Evolutionary conservation across 2,329 filamentous ascomycete species (phyloP).

Genomic region (Aspergillus oerlinghausenensis): DNA sequence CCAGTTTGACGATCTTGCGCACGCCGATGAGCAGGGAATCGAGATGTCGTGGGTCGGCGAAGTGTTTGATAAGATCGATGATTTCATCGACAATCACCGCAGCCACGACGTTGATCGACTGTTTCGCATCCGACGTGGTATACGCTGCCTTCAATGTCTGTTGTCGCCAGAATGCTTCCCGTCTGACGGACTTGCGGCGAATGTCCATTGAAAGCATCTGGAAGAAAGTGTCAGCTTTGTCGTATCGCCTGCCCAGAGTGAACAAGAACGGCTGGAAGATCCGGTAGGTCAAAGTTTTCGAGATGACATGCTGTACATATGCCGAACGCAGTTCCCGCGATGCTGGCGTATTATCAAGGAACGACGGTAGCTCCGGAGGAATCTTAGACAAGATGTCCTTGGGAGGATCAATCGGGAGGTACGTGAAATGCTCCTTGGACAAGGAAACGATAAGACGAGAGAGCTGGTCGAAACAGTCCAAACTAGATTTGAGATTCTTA

Average conservation of each 20-base stretch:
- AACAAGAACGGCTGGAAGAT: slow-evolving; percentile 58
- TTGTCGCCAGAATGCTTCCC: slow-evolving; percentile 56
- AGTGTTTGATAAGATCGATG: slow-evolving; percentile 50
- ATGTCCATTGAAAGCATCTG: slow-evolving; percentile 53
- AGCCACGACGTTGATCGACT: slow-evolving; percentile 53
- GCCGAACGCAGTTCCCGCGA: slow-evolving; percentile 51
- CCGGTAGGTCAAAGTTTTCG: slow-evolving; percentile 51
- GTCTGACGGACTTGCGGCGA: slow-evolving; percentile 51
- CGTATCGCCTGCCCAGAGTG: slow-evolving; percentile 50
- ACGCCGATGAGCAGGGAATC: slow-evolving; percentile 49
- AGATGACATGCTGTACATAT: slow-evolving; percentile 53
- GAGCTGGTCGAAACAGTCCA: slow-evolving; percentile 50
- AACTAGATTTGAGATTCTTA: slow-evolving; percentile 39
- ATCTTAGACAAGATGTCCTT: slow-evolving; percentile 49
- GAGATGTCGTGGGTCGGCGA: slow-evolving; percentile 48
- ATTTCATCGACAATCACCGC: slow-evolving; percentile 55
- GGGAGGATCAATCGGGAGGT: slow-evolving; percentile 48
- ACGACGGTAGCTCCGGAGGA: slow-evolving; percentile 50
- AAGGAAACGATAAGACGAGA: slow-evolving; percentile 49
- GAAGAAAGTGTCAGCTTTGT: slow-evolving; percentile 54
- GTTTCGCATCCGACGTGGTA: slow-evolving; percentile 53
- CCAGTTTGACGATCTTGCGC: slow-evolving; percentile 53
- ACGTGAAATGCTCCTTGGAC: slow-evolving; percentile 49
- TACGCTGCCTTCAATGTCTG: slow-evolving; percentile 56
- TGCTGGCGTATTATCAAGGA: slow-evolving; percentile 49